phyloP scores from a whole-genome alignment of 2,329 filamentous ascomycete genomes.

The Cercospora sp. region DNA sequence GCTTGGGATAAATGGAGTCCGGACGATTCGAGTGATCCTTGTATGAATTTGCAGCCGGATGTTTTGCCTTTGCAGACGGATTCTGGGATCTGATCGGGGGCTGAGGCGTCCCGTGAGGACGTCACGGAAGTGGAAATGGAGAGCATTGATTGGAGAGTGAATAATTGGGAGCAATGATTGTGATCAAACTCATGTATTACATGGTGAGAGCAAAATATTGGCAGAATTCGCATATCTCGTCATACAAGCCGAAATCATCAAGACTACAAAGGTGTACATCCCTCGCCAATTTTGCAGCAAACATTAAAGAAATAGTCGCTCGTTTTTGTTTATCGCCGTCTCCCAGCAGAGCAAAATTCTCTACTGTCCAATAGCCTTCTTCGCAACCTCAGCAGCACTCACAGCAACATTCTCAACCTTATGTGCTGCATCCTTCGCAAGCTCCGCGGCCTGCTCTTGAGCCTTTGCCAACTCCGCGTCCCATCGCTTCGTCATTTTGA shows the following conservation, averaged over 20 bases:
- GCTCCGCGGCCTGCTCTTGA: slow-evolving; percentile 32
- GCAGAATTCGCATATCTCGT: background rate
- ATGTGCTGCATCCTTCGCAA: slow-evolving; percentile 27
- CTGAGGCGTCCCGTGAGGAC: background rate
- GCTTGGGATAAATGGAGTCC: slow-evolving; percentile 3
- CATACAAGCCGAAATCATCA: background rate
- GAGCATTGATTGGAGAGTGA: no score
- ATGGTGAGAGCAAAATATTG: background rate
- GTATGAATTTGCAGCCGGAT: background rate
- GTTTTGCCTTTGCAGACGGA: slow-evolving; percentile 1
- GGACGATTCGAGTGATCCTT: background rate
- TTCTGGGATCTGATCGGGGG: background rate
- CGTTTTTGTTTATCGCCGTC: background rate
- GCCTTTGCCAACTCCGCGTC: slow-evolving; percentile 42
- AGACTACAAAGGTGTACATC: background rate
- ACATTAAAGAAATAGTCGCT: background rate
- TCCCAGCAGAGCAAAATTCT: background rate
- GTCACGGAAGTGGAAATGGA: no score
- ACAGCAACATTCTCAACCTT: slow-evolving; percentile 35
- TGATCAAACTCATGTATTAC: no score
- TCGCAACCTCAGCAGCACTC: slow-evolving; percentile 26
- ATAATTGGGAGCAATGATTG: no score
- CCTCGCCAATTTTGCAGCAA: background rate
- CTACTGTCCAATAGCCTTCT: slow-evolving; percentile 18
- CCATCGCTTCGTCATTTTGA: slow-evolving; percentile 50